Evolutionary conservation across 768 basidiomycete genomes (phyloP).

Genomic region (Suillus americanus): DNA sequence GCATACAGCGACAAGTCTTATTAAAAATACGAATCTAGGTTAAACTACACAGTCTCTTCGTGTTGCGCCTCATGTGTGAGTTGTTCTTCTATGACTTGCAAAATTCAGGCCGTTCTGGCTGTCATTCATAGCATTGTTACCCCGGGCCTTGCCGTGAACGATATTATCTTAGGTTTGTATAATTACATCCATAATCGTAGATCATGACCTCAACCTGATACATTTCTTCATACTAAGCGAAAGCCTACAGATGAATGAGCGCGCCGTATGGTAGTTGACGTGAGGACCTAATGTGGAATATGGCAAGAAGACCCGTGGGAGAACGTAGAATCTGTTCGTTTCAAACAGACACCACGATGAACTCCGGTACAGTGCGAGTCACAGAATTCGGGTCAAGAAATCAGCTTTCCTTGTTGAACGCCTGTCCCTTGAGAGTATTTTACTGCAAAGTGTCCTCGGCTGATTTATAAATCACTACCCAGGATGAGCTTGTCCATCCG

Average conservation of each 20-base stretch:
- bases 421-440: not conserved
- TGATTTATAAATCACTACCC: not conserved
- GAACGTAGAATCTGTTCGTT: not conserved
- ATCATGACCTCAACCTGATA: not conserved
- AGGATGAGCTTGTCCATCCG: not conserved
- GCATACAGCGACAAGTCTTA: not conserved
- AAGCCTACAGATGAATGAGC: not conserved
- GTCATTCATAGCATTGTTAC: constrained; percentile 70
- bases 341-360: not conserved
- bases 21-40: constrained; percentile 42
- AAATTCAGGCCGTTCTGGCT: not conserved
- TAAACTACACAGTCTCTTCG: constrained; percentile 92
- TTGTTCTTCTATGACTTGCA: constrained; percentile 9
- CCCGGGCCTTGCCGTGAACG: constrained; percentile 85
- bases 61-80: constrained; percentile 90
- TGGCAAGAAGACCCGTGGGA: not conserved
- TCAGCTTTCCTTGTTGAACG: not conserved
- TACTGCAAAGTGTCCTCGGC: not conserved
- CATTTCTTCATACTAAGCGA: not conserved
- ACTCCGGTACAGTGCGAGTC: not conserved
- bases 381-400: not conserved
- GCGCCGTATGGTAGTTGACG: not conserved
- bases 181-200: constrained; percentile 34
- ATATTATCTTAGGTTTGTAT: constrained; percentile 70
- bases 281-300: not conserved